These are phyloP conservation scores for Ganoderma sp. DNA, from an alignment of 1,284 basidiomycete species.

Conservation along the genomic window DNA sequence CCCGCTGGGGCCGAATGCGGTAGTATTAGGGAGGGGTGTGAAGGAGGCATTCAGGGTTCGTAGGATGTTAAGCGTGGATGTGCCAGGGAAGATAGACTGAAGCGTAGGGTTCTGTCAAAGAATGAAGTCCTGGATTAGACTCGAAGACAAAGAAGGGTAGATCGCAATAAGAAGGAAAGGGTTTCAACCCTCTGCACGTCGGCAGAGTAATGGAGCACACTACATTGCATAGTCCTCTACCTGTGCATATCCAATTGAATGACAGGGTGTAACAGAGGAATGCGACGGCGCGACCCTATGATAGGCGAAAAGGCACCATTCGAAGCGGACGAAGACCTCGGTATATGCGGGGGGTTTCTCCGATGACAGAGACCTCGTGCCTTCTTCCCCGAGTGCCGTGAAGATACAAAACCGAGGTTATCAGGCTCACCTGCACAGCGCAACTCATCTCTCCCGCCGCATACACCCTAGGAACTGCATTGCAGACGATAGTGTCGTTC, in stretches of 20 bases:
- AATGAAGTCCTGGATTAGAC: not conserved
- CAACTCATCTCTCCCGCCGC: constrained; percentile 79
- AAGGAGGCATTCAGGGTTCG: constrained; percentile 72
- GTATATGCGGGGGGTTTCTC: not conserved
- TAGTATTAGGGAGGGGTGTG: constrained; percentile 70
- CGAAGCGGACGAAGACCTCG: not conserved
- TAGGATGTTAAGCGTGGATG: constrained; percentile 75
- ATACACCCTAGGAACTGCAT: constrained; percentile 62
- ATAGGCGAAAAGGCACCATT: not conserved
- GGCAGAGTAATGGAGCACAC: not conserved
- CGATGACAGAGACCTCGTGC: not conserved
- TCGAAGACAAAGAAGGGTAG: not conserved
- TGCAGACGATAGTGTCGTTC: constrained; percentile 71
- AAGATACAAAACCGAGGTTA: constrained; percentile 1
- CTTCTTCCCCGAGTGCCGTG: not conserved
- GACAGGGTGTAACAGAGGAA: not conserved
- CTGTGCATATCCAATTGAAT: not conserved
- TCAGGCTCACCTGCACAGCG: constrained; percentile 64
- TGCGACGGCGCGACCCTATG: not conserved
- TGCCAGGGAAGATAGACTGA: constrained; percentile 71
- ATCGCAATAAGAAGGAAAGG: not conserved
- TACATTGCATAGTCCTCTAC: not conserved
- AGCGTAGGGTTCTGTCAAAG: constrained; percentile 73
- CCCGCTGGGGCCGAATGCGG: constrained; percentile 62
- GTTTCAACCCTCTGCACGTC: not conserved